A percentile compares a stretch with the other conserved stretches of the same genome.
These are phyloP conservation scores for Maudiozyma barnettii DNA, from an alignment of 805 yeast species.

Conservation along the genomic window DNA sequence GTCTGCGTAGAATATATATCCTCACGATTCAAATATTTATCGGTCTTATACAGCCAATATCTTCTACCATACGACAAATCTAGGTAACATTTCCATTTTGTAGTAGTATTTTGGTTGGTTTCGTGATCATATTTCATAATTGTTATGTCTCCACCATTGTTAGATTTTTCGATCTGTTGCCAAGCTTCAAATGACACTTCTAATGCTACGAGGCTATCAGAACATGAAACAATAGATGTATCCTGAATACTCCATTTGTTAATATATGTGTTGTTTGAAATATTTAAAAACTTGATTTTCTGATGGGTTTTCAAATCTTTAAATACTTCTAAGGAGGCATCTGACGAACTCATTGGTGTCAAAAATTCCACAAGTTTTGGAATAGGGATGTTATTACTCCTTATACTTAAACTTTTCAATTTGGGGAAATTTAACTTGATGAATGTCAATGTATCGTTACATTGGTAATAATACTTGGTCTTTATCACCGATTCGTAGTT, in stretches of 20 bases:
- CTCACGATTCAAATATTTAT: conserved; percentile 27
- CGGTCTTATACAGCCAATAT: conserved; percentile 62
- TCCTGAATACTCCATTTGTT: conserved; percentile 52
- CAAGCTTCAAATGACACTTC: conserved; percentile 53
- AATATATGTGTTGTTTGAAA: conserved; percentile 52
- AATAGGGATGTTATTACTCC: conserved; percentile 29
- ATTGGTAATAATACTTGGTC: conserved; percentile 22
- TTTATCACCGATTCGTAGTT: conserved; percentile 8
- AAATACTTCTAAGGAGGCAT: conserved; percentile 4
- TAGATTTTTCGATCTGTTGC: conserved; percentile 26
- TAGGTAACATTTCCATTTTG: conserved; percentile 28
- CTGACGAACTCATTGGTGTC: conserved; percentile 20
- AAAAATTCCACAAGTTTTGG: conserved; percentile 28
- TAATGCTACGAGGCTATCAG: conserved; percentile 45
- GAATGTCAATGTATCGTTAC: conserved; percentile 28
- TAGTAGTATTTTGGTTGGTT: conserved; percentile 9
- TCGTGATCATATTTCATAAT: conserved; percentile 14
- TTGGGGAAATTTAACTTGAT: conserved; percentile 33
- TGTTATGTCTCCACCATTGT: conserved; percentile 20
- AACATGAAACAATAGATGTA: conserved; percentile 36
- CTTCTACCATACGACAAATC: conserved; percentile 52
- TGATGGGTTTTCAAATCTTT: conserved; percentile 17
- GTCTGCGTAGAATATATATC: conserved; percentile 24
- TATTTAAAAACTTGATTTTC: conserved; percentile 48
- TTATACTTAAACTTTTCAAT: conserved; percentile 30